A percentile compares a stretch with the other conserved stretches of the same genome.
These are phyloP conservation scores for Apiotrichum sp. DNA, from an alignment of 1,284 basidiomycete genomes.

Conservation along the genomic window DNA sequence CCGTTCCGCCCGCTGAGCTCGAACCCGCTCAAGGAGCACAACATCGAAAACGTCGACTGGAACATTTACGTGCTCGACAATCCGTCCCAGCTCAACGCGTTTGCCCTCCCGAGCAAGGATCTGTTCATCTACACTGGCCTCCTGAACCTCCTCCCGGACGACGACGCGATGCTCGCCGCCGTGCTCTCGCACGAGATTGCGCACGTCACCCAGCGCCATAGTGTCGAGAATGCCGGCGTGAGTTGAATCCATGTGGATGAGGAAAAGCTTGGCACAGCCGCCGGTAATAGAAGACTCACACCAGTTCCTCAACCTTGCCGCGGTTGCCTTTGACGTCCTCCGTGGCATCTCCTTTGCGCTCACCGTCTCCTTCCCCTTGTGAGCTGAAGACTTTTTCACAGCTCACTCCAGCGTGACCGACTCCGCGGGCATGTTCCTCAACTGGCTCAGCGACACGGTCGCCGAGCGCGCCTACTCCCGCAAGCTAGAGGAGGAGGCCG, in stretches of 20 bases:
- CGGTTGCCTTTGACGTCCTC: conserved; percentile 51
- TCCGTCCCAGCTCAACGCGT: conserved; percentile 48
- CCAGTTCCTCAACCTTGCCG: conserved; percentile 50
- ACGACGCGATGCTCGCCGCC: conserved; percentile 50
- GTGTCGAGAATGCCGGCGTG: conserved; percentile 51
- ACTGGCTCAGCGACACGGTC: conserved; percentile 51
- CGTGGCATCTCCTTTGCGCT: conserved; percentile 51
- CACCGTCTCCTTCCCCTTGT: conserved; percentile 52
- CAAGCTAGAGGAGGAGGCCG: conserved; percentile 53
- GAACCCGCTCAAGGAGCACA: conserved; percentile 47
- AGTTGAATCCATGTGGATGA: conserved; percentile 11
- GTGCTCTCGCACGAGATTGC: conserved; percentile 51
- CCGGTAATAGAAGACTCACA: too few relatives aligned
- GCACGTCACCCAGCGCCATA: conserved; percentile 51
- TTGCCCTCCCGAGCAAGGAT: conserved; percentile 51
- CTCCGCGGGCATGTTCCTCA: conserved; percentile 49
- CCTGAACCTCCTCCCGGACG: conserved; percentile 46
- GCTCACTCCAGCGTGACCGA: conserved; percentile 46
- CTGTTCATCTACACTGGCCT: conserved; percentile 53
- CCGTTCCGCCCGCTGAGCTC: conserved; percentile 43
- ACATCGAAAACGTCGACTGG: conserved; percentile 48
- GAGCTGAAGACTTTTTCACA: background rate
- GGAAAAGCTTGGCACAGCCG: background rate
- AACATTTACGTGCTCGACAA: conserved; percentile 50
- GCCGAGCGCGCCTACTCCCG: conserved; percentile 51